Percentiles rank a stretch among this genome's conserved stretches.
Evolutionary conservation across 352 stramenopile genomes (phyloP).

Genomic region (Peronospora destructor): DNA sequence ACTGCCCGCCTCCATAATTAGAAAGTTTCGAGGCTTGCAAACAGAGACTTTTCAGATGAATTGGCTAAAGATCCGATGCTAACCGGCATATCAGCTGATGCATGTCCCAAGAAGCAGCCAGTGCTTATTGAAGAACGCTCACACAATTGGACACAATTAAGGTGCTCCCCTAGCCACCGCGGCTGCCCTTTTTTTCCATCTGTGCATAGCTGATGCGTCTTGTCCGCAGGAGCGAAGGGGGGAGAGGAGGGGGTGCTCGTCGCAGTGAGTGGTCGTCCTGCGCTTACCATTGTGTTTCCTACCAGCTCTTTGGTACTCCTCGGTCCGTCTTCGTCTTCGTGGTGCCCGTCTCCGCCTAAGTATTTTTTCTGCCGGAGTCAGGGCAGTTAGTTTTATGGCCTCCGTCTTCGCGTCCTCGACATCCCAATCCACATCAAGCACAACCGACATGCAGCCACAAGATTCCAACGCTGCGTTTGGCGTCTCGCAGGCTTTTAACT

Average conservation of each 20-base stretch:
- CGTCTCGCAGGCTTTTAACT: constrained; percentile 36
- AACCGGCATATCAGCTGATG: constrained; percentile 15
- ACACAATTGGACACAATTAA: constrained; percentile 18
- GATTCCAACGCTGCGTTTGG: constrained; percentile 27
- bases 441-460: constrained; percentile 31
- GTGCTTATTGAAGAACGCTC: constrained; percentile 1
- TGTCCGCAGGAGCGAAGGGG: constrained; percentile 10
- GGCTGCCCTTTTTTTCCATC: constrained; percentile 26
- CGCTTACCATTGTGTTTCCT: constrained; percentile 36
- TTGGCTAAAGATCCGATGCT: background rate
- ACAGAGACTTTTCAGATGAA: background rate
- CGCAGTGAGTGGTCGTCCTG: constrained; percentile 32
- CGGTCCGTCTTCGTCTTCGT: constrained; percentile 16
- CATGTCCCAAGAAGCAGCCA: constrained; percentile 30
- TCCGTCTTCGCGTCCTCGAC: constrained; percentile 35
- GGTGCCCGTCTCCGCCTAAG: constrained; percentile 24
- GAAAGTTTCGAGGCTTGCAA: background rate
- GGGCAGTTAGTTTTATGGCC: constrained; percentile 69
- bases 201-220: constrained; percentile 19
- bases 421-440: constrained; percentile 17
- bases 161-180: constrained; percentile 23
- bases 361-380: constrained; percentile 31
- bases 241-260: background rate
- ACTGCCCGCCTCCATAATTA: background rate
- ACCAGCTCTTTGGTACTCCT: constrained; percentile 32